Base-by-base conservation (phyloP, 1,139 yeast species). In the Spathaspora jeffriesii region DNA sequence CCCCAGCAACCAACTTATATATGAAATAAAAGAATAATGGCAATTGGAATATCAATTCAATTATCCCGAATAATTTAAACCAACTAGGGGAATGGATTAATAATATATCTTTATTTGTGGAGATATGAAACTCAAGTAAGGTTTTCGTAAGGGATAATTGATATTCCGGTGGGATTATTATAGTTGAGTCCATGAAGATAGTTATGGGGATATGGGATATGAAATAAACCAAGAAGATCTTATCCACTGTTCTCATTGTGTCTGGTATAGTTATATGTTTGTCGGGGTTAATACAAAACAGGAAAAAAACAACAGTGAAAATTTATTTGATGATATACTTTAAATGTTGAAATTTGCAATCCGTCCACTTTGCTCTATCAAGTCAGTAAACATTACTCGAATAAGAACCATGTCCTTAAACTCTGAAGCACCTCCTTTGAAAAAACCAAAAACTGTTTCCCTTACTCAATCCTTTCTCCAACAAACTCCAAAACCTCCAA, bases 161-260 rank as follows among this genome's bases (percentile, higher is more conserved):
- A 56, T 74, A 78, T 39, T 70, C 57, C 9, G 58, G 53, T 0
- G 96, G 95, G 18, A 91, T 67, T 5, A 85, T 84, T 43, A 88
- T 77, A 4, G 86, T 75, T 9, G 91, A 78, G 63, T 92, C 98
- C 45, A 92, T 79, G 40, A 87, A 63, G 4, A 88, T 53, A 0
- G 97, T 87, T 56, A 90, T 79, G 15, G 92, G 86, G 21, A 88
- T 79, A 61, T 92, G 97, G 18, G 86, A 44, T 5, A 73, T 43
- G 52, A 70, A 73, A 61, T 73, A 76, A 53, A 64, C 64, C 49
- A 76, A 78, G 61, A 83, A 84, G 51, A 84, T 69, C 22, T 66
- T 64, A 56, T 82, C 86, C n/a, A 70, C 50, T 28, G 39, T 28
- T 8, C 32, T 50, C 51, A 50, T 50, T 2, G 17, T 37, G 15